Evolutionary conservation across 306 rosid species (phyloP).

Genomic region (Dryas alaskensis): DNA sequence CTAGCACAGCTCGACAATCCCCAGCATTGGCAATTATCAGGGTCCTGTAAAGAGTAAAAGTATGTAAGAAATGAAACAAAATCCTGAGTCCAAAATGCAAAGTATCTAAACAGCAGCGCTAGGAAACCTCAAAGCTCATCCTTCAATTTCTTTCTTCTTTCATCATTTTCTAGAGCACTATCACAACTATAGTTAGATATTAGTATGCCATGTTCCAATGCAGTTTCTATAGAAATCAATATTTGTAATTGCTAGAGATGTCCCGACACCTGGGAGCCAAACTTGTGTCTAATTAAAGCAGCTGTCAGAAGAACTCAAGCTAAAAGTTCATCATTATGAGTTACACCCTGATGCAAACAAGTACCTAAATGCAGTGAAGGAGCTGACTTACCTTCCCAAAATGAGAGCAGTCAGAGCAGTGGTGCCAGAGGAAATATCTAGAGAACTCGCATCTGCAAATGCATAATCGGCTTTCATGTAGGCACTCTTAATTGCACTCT

Average conservation of each 20-base stretch:
- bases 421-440: conserved; percentile 85
- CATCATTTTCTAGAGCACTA: neutral
- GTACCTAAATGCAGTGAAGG: neutral
- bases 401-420: conserved; percentile 71
- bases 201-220: neutral
- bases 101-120: neutral
- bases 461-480: conserved; percentile 74
- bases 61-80: conserved; percentile 11
- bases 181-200: neutral
- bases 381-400: conserved; percentile 51
- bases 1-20: conserved; percentile 79
- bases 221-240: neutral
- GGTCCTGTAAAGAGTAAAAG: conserved; percentile 38
- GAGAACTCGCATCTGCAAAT: conserved; percentile 68
- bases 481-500: conserved; percentile 67
- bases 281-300: neutral
- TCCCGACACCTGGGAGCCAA: neutral
- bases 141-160: neutral
- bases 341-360: neutral
- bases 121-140: neutral
- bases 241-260: neutral
- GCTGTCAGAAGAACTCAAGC: neutral
- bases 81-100: neutral
- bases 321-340: neutral
- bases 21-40: conserved; percentile 79